Base-by-base conservation (phyloP, 2,329 filamentous ascomycete species). In the Arachnopeziza araneosa region DNA sequence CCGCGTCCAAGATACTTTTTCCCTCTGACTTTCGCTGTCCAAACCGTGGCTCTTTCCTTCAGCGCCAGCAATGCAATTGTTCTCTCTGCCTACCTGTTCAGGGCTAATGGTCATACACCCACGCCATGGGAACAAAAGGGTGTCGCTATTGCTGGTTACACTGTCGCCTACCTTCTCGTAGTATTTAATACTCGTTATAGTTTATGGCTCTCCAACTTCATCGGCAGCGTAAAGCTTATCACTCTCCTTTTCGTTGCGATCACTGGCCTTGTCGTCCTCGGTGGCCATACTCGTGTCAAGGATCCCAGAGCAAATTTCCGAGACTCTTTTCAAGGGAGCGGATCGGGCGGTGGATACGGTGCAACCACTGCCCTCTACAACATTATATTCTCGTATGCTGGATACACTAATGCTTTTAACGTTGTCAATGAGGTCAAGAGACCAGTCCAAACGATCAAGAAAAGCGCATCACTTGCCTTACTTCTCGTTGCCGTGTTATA, bases 61-160 rank as follows among this genome's bases (percentile, higher is more conserved):
- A 83, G 81, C 63, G 86, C 83, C 64, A 83, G 83, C 50, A 89
- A 89, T 69, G 79, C 84, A 0, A 81, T 89, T 79, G 67, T 88
- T 0, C 69, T 88, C 22, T 82, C 86, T 0, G 75, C 81, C 44
- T 90, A 90, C 64, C 70, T 89, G 0, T 90, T 83, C 71, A 77
- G 78, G 12, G 82, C 85, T 48, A 79, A 75, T 1, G 81, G 78
- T 0, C 70, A 75, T 0, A 72, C 71, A 0, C 79, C 83, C 0
- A 79, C 80, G 0, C 74, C 76, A n/a, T 90, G 86, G 87, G 76
- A 89, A 67, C 70, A 82, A 58, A 88, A 89, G 67, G 87, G 86
- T 1, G 82, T 88, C 1, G 87, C 86, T 0, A 74, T 89, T 30
- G 85, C 83, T 1, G 62, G 64, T 9, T 65, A 64, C 23, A 64